Base-by-base conservation (phyloP, 495 filamentous ascomycete genomes). In the Penicillium malachiteum region DNA sequence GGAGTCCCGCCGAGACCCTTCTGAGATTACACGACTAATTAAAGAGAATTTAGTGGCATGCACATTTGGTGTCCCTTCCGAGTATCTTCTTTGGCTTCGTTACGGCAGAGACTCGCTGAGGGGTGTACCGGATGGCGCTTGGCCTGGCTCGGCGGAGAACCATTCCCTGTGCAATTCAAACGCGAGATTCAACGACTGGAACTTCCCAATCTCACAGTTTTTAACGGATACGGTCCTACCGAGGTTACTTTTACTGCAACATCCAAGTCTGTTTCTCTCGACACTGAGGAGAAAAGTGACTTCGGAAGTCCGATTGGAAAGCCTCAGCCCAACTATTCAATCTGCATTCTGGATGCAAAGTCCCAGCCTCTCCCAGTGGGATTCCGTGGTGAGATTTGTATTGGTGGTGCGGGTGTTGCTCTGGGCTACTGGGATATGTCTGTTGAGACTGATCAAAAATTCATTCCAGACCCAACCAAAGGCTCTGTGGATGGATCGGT, bases 271-370 rank as follows among this genome's bases (percentile, higher is more conserved):
- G 5, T 37, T 2, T 13, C 34, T 37, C 12, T 37, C 8, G 21
- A 26, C 4, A 5, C 34, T 5, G 12, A 10, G 8, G 34, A 37
- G 3, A 18, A 18, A 12, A 8, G 18, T 43, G 9, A 8, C 21
- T 4, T 9, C 32, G 16, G 33, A 14, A 32, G 32, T 35, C 59
- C 70, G 0, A 52, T 61, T n/a, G 77, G 75, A 0, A 58, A 59
- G 7, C 14, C 64, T 0, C 37, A 74, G 8, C 71, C 75, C 0
- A 81, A 81, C 55, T 75, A 75, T 46, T 30, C 30, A 7, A 37
- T 64, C 5, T 80, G 79, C 53, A 64, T 81, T 21, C 21, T 83
- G 1, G 77, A 81, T 49, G 47, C 70, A 6, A 7, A 77, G 2
- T 34, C 67, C 5, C 48, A 63, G 7, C 70, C 68, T 5, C 3